phyloP scores from a whole-genome alignment of 345 rosid species.

The Limnanthes douglasii region DNA sequence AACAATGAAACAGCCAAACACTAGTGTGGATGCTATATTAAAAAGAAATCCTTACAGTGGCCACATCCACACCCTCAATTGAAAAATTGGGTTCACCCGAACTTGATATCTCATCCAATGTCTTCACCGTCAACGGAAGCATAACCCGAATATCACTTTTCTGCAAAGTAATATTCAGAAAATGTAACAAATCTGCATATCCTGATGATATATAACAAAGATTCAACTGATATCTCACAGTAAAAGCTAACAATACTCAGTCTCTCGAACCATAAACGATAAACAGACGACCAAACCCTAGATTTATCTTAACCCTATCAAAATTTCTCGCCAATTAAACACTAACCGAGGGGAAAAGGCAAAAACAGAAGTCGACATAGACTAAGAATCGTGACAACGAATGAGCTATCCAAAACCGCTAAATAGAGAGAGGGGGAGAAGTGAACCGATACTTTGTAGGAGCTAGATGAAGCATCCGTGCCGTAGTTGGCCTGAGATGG shows the following conservation, averaged over 20 bases:
- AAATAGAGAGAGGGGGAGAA: conserved; percentile 1
- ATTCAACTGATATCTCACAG: too few relatives aligned
- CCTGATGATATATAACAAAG: too few relatives aligned
- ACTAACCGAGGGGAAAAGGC: background rate
- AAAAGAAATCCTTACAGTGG: conserved; percentile 24
- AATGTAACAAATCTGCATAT: too few relatives aligned
- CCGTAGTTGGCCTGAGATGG: conserved; percentile 50
- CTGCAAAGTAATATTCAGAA: conserved; percentile 24
- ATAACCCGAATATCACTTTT: conserved; percentile 37
- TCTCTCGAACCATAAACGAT: too few relatives aligned
- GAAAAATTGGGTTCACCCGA: conserved; percentile 33
- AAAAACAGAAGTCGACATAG: too few relatives aligned
- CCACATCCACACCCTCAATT: conserved; percentile 44
- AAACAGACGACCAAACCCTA: too few relatives aligned
- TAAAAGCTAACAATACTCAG: too few relatives aligned
- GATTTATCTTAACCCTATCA: too few relatives aligned
- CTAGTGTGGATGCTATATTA: background rate
- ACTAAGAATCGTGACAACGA: too few relatives aligned
- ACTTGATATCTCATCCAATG: conserved; percentile 26
- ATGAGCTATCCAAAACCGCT: too few relatives aligned
- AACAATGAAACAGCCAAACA: conserved; percentile 1
- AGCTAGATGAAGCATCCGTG: conserved; percentile 27
- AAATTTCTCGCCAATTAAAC: too few relatives aligned
- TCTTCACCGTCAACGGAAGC: conserved; percentile 63
- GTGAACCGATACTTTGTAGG: conserved; percentile 27